These are phyloP conservation scores for Oldenlandia corymbosa DNA, from an alignment of 257 asterid species.

Conservation along the genomic window DNA sequence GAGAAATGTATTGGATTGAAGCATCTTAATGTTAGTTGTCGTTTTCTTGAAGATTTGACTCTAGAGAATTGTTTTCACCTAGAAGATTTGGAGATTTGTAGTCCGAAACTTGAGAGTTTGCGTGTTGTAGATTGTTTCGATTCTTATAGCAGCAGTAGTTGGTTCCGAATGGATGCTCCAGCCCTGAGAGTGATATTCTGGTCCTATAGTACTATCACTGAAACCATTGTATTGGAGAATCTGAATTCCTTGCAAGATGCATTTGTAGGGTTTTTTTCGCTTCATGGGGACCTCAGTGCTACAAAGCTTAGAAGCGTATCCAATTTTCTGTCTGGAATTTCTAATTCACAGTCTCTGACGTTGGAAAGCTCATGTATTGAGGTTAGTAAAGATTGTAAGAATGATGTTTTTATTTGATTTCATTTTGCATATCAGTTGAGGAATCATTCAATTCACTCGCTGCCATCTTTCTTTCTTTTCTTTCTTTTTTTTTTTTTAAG, in stretches of 20 bases:
- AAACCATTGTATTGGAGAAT: slow-evolving; percentile 35
- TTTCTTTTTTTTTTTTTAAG: too few relatives aligned
- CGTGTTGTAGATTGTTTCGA: slow-evolving; percentile 51
- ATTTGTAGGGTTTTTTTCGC: slow-evolving; percentile 40
- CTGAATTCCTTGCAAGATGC: slow-evolving; percentile 43
- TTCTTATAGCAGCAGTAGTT: slow-evolving; percentile 25
- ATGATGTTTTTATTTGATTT: too few relatives aligned
- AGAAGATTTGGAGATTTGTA: slow-evolving; percentile 41
- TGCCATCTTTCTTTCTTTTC: too few relatives aligned
- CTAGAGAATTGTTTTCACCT: slow-evolving; percentile 49
- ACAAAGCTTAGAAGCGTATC: slow-evolving; percentile 46
- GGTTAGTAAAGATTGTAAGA: slow-evolving; percentile 30
- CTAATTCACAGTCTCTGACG: slow-evolving; percentile 43
- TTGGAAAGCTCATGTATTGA: slow-evolving; percentile 56
- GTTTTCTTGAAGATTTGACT: slow-evolving; percentile 38
- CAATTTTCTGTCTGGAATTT: slow-evolving; percentile 55
- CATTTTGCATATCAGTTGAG: not conserved
- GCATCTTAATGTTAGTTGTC: slow-evolving; percentile 48
- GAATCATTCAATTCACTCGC: too few relatives aligned
- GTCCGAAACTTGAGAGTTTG: slow-evolving; percentile 39
- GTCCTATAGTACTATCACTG: slow-evolving; percentile 54
- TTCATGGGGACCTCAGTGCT: slow-evolving; percentile 29
- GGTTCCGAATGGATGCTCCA: slow-evolving; percentile 56
- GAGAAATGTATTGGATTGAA: slow-evolving; percentile 55
- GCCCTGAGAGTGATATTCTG: slow-evolving; percentile 36